These are phyloP conservation scores for Lasiosphaeria miniovina DNA, from an alignment of 495 filamentous ascomycete genomes.

Conservation along the genomic window DNA sequence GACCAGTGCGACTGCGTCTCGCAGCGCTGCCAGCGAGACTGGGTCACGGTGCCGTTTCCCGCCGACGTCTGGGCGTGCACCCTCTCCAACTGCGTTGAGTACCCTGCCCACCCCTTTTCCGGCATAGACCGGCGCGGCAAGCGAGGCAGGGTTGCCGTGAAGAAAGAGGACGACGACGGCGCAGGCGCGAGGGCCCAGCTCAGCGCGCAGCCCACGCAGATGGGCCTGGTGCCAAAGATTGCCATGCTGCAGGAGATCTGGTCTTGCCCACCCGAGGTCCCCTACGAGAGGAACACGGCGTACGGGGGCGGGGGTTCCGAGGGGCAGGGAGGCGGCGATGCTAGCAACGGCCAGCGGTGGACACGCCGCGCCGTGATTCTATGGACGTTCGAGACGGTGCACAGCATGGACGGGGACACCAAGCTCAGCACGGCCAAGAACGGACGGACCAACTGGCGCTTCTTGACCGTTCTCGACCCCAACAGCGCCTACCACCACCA, in stretches of 20 bases:
- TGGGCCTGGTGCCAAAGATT: slow-evolving; percentile 44
- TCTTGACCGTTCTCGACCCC: slow-evolving; percentile 47
- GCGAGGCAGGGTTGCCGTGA: slow-evolving; percentile 4
- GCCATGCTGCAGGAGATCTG: slow-evolving; percentile 52
- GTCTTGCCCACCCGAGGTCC: slow-evolving; percentile 36
- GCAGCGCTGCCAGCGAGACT: slow-evolving; percentile 23
- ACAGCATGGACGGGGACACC: slow-evolving; percentile 29
- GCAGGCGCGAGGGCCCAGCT: slow-evolving; percentile 5
- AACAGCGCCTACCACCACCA: slow-evolving; percentile 44
- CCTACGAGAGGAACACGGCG: neutral
- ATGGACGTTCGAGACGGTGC: slow-evolving; percentile 48
- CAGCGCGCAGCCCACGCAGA: slow-evolving; percentile 33
- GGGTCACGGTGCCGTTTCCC: slow-evolving; percentile 46
- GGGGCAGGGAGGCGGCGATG: slow-evolving; percentile 1
- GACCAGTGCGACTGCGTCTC: slow-evolving; percentile 30
- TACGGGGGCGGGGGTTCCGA: neutral
- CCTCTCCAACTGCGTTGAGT: slow-evolving; percentile 44
- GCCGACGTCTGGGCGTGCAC: slow-evolving; percentile 47
- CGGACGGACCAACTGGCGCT: slow-evolving; percentile 42
- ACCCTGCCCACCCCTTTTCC: slow-evolving; percentile 34
- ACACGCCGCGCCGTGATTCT: slow-evolving; percentile 43
- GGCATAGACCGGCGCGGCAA: slow-evolving; percentile 11
- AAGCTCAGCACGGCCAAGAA: slow-evolving; percentile 5
- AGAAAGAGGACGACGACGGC: slow-evolving; percentile 14
- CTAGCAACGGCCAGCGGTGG: slow-evolving; percentile 30